Base-by-base conservation (phyloP, 257 asterid species). In the Echites panduratus region DNA sequence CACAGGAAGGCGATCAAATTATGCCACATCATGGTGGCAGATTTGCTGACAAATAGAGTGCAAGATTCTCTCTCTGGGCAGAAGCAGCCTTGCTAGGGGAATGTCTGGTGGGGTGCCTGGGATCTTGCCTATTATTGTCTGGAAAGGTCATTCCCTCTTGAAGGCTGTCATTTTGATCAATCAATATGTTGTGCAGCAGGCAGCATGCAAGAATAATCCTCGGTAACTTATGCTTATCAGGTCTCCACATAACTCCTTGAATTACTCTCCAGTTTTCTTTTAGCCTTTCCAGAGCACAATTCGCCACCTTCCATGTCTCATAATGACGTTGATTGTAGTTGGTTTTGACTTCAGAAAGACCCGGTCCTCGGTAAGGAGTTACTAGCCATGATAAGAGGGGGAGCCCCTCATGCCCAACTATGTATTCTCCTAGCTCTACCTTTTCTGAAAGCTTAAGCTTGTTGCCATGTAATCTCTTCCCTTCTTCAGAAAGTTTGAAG, bases 381-480 rank as follows among this genome's bases (percentile, higher is more conserved):
- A 76, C 72, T 56, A 80, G 81, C 84, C 84, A 80, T 13, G 78
- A 78, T 52, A 80, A 53, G 73, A 72, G 81, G 26, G 84, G 84
- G 50, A 72, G 68, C 11, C 78, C 84, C 1, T 56, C 54, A 43
- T 72, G 76, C 41, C 84, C 84, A 47, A 80, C 62, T 14, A 76
- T 68, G 54, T 76, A 80, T 44, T 72, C 78, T 54, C 80, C 61
- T 3, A 79, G 35, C 27, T 76, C 69, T 7, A 61, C 32, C 3
- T 68, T 74, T 4, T 41, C 49, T 19, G 82, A 43, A 17, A 75
- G 80, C 71, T 71, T 70, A 9, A 66, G 26, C 44, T 53, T 75
- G 40, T 50, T 11, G 10, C 80, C 80, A 4, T 67, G 45, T 9
- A 81, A 72, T 73, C 68, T 67, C 43, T 75, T 75, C 58, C 76